A percentile compares a stretch with the other conserved stretches of the same genome.
phyloP scores from a whole-genome alignment of 345 rosid species.

The Pistacia integerrima region DNA sequence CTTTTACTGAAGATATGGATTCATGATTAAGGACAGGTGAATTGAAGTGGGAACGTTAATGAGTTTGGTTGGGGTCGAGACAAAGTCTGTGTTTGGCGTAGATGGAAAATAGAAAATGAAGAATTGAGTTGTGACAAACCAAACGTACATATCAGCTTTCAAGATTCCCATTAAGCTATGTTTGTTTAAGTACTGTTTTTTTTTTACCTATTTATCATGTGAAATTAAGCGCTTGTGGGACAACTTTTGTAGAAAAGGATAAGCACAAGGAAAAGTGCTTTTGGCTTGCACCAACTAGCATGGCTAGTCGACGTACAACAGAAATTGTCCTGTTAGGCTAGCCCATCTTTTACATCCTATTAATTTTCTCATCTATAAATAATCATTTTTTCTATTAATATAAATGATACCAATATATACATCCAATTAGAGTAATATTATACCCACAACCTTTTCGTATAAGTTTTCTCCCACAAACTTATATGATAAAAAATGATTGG shows the following conservation, averaged over 20 bases:
- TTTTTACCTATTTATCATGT: neutral
- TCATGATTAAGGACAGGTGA: neutral
- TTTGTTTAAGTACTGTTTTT: too few relatives aligned
- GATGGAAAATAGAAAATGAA: neutral
- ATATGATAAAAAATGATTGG: too few relatives aligned
- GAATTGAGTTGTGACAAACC: neutral
- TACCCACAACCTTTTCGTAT: too few relatives aligned
- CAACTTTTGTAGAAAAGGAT: neutral
- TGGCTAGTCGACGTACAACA: too few relatives aligned
- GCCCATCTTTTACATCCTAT: too few relatives aligned
- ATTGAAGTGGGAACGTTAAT: constrained; percentile 11
- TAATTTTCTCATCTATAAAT: too few relatives aligned
- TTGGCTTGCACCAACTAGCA: neutral
- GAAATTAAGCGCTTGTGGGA: neutral
- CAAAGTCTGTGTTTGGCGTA: neutral
- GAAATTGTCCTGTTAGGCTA: too few relatives aligned
- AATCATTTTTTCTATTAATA: too few relatives aligned
- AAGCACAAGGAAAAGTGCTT: neutral
- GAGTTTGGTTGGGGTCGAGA: too few relatives aligned
- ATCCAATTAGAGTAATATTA: too few relatives aligned
- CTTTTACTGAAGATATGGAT: neutral
- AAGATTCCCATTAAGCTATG: neutral
- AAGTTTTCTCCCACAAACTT: too few relatives aligned
- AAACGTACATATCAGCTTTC: neutral
- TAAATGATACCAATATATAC: too few relatives aligned